Percentiles rank a stretch among this genome's conserved stretches.
These are phyloP conservation scores for Trypanosomatidae sp. DNA, from an alignment of 208 protist genomes.

Conservation along the genomic window DNA sequence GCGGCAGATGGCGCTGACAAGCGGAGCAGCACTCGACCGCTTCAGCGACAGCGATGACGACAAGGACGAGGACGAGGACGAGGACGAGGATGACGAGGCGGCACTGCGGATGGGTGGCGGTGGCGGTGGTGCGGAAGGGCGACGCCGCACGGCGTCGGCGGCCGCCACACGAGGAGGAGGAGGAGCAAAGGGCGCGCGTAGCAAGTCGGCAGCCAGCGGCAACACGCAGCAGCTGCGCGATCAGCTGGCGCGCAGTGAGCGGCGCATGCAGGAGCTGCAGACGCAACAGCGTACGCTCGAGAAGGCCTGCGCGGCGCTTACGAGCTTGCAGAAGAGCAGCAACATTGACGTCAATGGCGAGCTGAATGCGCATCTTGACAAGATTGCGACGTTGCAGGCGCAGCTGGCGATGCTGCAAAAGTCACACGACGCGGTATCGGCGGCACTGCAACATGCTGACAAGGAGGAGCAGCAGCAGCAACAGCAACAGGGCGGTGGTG, in stretches of 20 bases:
- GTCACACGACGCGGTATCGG: constrained; percentile 23
- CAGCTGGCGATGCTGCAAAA: constrained; percentile 39
- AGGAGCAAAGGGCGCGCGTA: too few relatives aligned
- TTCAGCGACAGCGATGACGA: constrained; percentile 6
- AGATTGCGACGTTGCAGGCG: constrained; percentile 24
- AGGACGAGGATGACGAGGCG: constrained; percentile 2
- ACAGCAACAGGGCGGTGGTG: not conserved
- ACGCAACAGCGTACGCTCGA: constrained; percentile 36
- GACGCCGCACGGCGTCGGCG: too few relatives aligned
- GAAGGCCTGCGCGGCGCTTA: constrained; percentile 31
- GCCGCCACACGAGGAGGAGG: not conserved
- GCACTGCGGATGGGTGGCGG: too few relatives aligned
- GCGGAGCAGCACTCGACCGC: constrained; percentile 20
- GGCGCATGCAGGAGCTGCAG: constrained; percentile 28
- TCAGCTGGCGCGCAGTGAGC: constrained; percentile 31
- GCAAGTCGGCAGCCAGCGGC: too few relatives aligned
- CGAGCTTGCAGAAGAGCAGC: constrained; percentile 31
- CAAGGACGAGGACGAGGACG: constrained; percentile 4
- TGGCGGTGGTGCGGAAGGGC: too few relatives aligned
- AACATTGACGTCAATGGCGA: constrained; percentile 44
- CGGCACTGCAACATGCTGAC: constrained; percentile 6
- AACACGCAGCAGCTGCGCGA: constrained; percentile 7
- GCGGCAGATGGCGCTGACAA: constrained; percentile 48
- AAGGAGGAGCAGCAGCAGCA: constrained; percentile 1
- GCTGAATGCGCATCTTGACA: constrained; percentile 33